Percentiles rank a stretch among this genome's conserved stretches.
Evolutionary conservation across 1,284 basidiomycete genomes (phyloP).

Genomic region (Pterulicium gracile): DNA sequence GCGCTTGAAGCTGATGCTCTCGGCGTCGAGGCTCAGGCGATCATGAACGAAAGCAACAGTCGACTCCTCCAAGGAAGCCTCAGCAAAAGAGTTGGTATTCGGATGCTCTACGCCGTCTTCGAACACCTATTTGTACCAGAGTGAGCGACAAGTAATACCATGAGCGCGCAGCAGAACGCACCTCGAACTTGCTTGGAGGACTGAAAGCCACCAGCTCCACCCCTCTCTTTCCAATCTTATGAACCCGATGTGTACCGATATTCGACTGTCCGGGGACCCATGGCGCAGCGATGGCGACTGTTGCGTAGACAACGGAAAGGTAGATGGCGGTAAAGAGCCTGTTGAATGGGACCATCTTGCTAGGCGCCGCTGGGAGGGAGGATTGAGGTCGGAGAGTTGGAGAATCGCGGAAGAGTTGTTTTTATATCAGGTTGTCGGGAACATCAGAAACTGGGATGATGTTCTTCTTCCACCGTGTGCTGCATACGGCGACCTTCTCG

Average conservation of each 20-base stretch:
- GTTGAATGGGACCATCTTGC: too few species aligned
- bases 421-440: too few species aligned
- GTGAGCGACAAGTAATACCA: background rate
- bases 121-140: constrained; percentile 26
- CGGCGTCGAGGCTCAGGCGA: constrained; percentile 19
- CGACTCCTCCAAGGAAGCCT: constrained; percentile 18
- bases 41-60: constrained; percentile 24
- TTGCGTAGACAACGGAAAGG: constrained; percentile 12
- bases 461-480: too few species aligned
- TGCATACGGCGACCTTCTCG: too few species aligned
- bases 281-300: constrained; percentile 11
- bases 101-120: constrained; percentile 30
- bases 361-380: too few species aligned
- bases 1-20: constrained; percentile 21
- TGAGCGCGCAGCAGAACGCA: too few species aligned
- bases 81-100: constrained; percentile 19
- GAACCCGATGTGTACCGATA: constrained; percentile 15
- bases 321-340: too few species aligned
- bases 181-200: constrained; percentile 16
- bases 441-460: too few species aligned
- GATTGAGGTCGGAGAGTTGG: too few species aligned
- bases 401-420: too few species aligned
- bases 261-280: constrained; percentile 10
- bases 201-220: constrained; percentile 16
- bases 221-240: constrained; percentile 15